Evolutionary conservation across 176 grass and related monocot species (phyloP), one percentile per base, ranked within the genome.

Genomic region (Avena eriantha): DNA sequence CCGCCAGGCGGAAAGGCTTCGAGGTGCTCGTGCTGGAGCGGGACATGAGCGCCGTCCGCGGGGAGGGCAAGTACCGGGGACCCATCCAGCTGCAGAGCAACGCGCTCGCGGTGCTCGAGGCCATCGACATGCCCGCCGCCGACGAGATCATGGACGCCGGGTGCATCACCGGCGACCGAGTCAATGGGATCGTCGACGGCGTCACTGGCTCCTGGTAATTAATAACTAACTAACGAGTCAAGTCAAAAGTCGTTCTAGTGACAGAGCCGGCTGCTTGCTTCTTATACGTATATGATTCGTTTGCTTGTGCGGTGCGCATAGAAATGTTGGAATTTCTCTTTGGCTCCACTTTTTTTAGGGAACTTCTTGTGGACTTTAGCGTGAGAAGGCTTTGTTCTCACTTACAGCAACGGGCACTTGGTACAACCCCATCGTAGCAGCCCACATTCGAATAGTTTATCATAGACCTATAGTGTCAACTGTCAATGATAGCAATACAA

Each of bases 21-120:
- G 65, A 97, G 46, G 95, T 97, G 82, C 19, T 95, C 66, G 95
- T 97, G 58, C 89, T 97, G 34, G 95, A 97, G 91, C 88, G 80
- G 86, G 93, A 97, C 86, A 31, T 92, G 76, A 97, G 89, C 85
- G 93, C 95, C 46, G 35, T 97, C 34, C 89, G 95, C 75, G 95
- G 95, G 72, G 95, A 97, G 35, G 95, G 95, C 22, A 90, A 75
- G 87, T 95, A 93, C 89, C 86, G 95, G 41, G 95, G 95, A 1
- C 95, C 95, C 67, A 97, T 97, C 87, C 95, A 97, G 91, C 86
- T 97, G 77, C 93, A 97, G 88, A 97, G 95, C 87, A 97, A 97
- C 87, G 95, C 95, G 54, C 87, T 97, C 55, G 95, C 95, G 18
- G 91, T 75, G 73, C 90, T 97, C 65, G 93, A 97, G 86, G 89